Percentiles rank a stretch among this genome's conserved stretches.
Conservation (phyloP, 2,329 filamentous ascomycete species). For the Seiridium cupressi region DNA sequence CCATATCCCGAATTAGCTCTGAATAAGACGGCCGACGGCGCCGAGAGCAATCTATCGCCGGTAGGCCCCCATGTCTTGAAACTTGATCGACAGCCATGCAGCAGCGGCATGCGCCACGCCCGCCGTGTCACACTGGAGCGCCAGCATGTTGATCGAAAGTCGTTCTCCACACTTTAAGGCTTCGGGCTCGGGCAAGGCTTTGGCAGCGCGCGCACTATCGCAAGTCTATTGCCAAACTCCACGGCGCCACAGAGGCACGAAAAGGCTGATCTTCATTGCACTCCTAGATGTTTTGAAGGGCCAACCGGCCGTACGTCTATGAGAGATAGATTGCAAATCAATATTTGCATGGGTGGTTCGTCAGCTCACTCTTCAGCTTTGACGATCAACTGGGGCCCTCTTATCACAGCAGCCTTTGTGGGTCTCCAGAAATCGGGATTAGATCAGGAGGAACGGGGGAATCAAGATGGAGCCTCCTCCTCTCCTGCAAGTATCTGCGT, state of each 20-base stretch:
- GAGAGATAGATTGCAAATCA: neutral
- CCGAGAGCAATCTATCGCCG: neutral
- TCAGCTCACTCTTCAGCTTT: neutral
- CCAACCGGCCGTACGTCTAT: neutral
- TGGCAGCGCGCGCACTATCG: neutral
- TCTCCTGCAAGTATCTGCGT: slow-evolving; percentile 61
- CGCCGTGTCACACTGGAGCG: neutral
- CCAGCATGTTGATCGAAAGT: neutral
- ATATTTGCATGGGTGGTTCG: neutral
- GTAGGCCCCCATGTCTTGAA: neutral
- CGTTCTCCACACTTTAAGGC: neutral
- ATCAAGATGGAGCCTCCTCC: slow-evolving; percentile 19
- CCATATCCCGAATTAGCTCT: neutral
- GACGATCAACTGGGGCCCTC: too few relatives aligned
- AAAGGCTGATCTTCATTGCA: neutral
- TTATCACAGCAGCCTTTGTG: neutral
- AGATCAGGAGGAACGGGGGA: neutral
- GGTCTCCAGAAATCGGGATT: too few relatives aligned
- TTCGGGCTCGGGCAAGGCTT: neutral
- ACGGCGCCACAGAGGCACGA: neutral
- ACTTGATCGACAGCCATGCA: neutral
- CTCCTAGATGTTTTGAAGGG: neutral
- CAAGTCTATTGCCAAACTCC: neutral
- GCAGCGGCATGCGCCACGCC: neutral
- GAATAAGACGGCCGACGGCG: neutral